These are phyloP conservation scores for Pleurotus djamor DNA, from an alignment of 768 basidiomycete species.

Conservation along the genomic window DNA sequence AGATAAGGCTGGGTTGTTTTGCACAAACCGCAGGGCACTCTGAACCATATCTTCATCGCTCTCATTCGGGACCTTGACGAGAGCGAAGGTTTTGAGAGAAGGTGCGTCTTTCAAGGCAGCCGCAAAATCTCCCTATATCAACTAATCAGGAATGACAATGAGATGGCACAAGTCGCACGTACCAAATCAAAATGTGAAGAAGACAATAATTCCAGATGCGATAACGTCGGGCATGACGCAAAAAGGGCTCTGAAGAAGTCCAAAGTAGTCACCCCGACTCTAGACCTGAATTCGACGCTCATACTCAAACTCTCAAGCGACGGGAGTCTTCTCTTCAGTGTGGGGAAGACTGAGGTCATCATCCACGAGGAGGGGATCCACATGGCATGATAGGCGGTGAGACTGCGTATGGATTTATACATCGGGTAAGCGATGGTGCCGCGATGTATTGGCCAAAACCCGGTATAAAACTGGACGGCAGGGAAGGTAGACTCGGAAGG, in stretches of 20 bases:
- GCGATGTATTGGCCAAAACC: constrained; percentile 62
- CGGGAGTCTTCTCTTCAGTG: constrained; percentile 52
- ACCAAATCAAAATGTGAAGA: constrained; percentile 72
- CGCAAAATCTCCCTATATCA: not conserved
- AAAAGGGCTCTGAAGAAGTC: constrained; percentile 64
- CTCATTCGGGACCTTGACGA: constrained; percentile 1
- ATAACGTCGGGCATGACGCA: constrained; percentile 61
- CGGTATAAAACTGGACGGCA: constrained; percentile 36
- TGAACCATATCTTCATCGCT: not conserved
- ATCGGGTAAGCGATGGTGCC: constrained; percentile 21
- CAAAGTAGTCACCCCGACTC: constrained; percentile 61
- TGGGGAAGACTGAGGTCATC: constrained; percentile 64
- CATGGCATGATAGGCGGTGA: constrained; percentile 7
- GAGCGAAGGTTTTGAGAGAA: not conserved
- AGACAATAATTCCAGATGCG: constrained; percentile 55
- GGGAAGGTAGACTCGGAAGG: constrained; percentile 47
- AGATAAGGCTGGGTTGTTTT: not conserved
- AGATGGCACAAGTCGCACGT: constrained; percentile 14
- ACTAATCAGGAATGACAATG: not conserved
- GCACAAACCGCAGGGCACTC: not conserved
- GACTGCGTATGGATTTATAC: constrained; percentile 2
- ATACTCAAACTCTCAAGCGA: constrained; percentile 59
- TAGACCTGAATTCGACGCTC: constrained; percentile 66
- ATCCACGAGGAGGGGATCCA: constrained; percentile 24
- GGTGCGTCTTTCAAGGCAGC: not conserved